A percentile compares a stretch with the other conserved stretches of the same genome.
These are phyloP conservation scores for Scheffersomyces ergatensis DNA, from an alignment of 805 yeast species.

Conservation along the genomic window DNA sequence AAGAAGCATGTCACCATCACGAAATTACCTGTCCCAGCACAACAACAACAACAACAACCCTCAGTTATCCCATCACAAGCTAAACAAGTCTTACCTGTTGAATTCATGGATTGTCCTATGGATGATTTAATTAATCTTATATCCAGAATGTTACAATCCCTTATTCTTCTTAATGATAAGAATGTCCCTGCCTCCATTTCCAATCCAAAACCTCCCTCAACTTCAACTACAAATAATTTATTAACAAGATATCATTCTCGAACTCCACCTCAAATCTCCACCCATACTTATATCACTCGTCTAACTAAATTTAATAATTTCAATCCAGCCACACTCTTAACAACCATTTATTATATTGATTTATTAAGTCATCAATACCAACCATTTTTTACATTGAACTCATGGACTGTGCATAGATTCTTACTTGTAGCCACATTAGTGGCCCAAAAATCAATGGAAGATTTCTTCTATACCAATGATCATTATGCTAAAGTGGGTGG, in stretches of 20 bases:
- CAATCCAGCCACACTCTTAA: conserved; percentile 76
- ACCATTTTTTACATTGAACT: conserved; percentile 77
- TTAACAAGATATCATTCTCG: conserved; percentile 92
- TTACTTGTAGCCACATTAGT: conserved; percentile 86
- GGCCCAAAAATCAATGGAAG: conserved; percentile 89
- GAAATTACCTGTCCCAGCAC: not conserved
- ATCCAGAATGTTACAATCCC: conserved; percentile 74
- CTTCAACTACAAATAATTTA: conserved; percentile 16
- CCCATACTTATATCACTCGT: conserved; percentile 72
- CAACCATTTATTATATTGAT: conserved; percentile 89
- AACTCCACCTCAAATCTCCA: conserved; percentile 85
- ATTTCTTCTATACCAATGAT: conserved; percentile 87
- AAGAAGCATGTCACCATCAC: not conserved
- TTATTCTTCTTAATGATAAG: conserved; percentile 73
- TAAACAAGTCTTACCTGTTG: conserved; percentile 34
- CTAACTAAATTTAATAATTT: conserved; percentile 80
- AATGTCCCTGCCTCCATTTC: conserved; percentile 33
- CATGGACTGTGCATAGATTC: conserved; percentile 91
- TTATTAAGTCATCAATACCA: conserved; percentile 70
- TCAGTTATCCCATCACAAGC: not conserved
- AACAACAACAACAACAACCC: conserved; percentile 1
- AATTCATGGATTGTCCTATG: conserved; percentile 64
- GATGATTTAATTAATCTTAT: conserved; percentile 70
- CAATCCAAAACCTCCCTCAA: conserved; percentile 19
- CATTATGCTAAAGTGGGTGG: conserved; percentile 98